Conservation (phyloP, 2,329 filamentous ascomycete genomes). For the Epichloe baconii region DNA sequence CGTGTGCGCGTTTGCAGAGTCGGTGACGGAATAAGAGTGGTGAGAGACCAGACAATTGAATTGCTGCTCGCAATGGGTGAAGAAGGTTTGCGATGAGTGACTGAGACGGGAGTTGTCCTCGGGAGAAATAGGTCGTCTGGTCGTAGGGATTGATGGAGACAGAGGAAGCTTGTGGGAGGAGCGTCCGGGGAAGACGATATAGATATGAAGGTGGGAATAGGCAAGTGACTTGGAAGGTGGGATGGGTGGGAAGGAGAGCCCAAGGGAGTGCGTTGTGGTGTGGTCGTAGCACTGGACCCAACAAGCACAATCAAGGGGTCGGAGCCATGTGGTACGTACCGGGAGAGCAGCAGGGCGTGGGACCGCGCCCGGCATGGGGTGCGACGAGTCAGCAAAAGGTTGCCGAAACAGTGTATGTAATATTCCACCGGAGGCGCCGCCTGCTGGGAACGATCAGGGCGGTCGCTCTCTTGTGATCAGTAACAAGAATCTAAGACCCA, state of each 20-base stretch:
- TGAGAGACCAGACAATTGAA: neutral
- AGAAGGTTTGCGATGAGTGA: neutral
- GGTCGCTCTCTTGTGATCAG: constrained; percentile 3
- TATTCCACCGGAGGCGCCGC: neutral
- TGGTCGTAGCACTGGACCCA: constrained; percentile 1
- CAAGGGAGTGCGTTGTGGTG: constrained; percentile 5
- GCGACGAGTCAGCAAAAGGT: neutral
- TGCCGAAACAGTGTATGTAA: neutral
- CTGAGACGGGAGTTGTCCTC: neutral
- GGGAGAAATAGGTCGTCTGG: neutral
- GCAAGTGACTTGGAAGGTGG: constrained; percentile 5
- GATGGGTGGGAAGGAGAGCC: constrained; percentile 7
- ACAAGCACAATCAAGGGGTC: constrained; percentile 4
- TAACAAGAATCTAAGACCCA: neutral
- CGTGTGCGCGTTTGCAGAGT: too few species aligned
- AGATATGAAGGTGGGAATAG: constrained; percentile 7
- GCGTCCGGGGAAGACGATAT: constrained; percentile 8
- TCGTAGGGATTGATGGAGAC: constrained; percentile 1
- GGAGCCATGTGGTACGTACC: constrained; percentile 6
- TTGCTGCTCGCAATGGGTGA: neutral
- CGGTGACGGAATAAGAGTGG: neutral
- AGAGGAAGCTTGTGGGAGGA: neutral
- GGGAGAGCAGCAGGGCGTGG: neutral
- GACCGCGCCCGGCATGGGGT: neutral
- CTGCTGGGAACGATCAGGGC: neutral